Conservation (phyloP, 2,329 filamentous ascomycete species). For the Fusarium piperis region DNA sequence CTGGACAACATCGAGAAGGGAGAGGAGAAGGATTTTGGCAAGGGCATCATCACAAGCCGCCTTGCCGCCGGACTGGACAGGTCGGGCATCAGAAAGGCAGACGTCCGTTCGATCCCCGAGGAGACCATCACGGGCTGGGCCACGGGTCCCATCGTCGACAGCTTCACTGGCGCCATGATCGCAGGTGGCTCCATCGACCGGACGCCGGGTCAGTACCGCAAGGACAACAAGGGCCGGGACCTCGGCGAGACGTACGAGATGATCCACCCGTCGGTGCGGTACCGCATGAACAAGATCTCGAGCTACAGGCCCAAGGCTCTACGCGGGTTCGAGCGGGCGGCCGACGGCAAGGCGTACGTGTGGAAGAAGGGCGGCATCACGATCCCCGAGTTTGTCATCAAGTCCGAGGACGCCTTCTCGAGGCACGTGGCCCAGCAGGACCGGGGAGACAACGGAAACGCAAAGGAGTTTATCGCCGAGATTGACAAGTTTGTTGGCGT, state of each 20-base stretch:
- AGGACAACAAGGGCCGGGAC: slow-evolving; percentile 14
- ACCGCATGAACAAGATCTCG: slow-evolving; percentile 32
- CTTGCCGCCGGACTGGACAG: slow-evolving; percentile 17
- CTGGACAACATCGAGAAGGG: slow-evolving; percentile 23
- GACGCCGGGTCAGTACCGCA: slow-evolving; percentile 30
- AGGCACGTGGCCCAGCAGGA: slow-evolving; percentile 30
- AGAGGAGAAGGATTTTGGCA: slow-evolving; percentile 30
- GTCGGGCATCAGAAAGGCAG: slow-evolving; percentile 26
- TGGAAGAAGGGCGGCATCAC: slow-evolving; percentile 27
- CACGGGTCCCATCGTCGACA: slow-evolving; percentile 39
- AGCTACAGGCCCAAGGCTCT: slow-evolving; percentile 33
- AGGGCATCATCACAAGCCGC: slow-evolving; percentile 16
- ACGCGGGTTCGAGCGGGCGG: slow-evolving; percentile 20
- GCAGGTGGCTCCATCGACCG: slow-evolving; percentile 21
- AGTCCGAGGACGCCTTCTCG: slow-evolving; percentile 30
- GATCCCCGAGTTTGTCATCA: slow-evolving; percentile 36
- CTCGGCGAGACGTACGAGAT: slow-evolving; percentile 31
- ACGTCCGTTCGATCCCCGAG: slow-evolving; percentile 20
- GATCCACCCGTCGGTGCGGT: slow-evolving; percentile 36
- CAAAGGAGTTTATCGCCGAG: slow-evolving; percentile 22
- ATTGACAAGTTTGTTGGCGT: slow-evolving; percentile 20
- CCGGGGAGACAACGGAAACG: slow-evolving; percentile 10
- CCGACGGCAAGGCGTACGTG: slow-evolving; percentile 13
- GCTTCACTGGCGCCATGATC: slow-evolving; percentile 34
- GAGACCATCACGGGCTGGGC: slow-evolving; percentile 37